Evolutionary conservation across 192 early-diverging fungal species (phyloP), one percentile per base, ranked within the genome.

Genomic region (Coemansia sp.): DNA sequence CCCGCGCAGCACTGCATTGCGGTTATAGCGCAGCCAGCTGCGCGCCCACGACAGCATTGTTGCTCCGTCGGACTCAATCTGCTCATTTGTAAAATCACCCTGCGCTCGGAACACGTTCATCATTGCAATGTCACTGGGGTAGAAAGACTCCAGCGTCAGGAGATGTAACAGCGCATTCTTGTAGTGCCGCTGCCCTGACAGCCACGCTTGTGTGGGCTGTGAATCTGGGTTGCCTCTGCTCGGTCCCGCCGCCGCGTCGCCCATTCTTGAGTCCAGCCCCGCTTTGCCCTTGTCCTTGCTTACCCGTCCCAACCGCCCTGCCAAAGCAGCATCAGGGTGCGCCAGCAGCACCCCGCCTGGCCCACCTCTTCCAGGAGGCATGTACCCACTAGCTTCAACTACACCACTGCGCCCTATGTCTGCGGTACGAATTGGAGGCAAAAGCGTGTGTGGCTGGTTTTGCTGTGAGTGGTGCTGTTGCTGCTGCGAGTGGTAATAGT

Each of bases 41-140:
- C 79, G 79, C 50, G 79, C 79, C 79, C 74, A 82, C n/a, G 79
- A 82, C 53, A 82, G 62, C 51, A 82, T 56, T 14, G 73, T n/a
- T 2, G 74, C 61, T 0, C 70, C 58, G 54, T 66, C 50, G 21
- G 54, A 31, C 61, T 82, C 79, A 29, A 82, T 70, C 64, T 75
- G 70, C 21, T 82, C 79, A 10, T 55, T 55, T 3, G 70, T 68
- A 60, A 82, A 82, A 29, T 82, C 79, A 17, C 62, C 70, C 59
- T 67, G 59, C 8, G 29, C 27, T 5, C 79, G 65, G 53, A 76
- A 82, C 74, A 68, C 63, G 55, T 74, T 73, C 33, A 82, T 70
- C 79, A 82, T 82, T 0, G 74, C 73, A 24, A 70, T 55, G 57
- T 82, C 79, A 54, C 60, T 76, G n/a, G 79, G 79, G n/a, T 82